Conservation (phyloP, 306 rosid genomes). For the Senna siamea region DNA sequence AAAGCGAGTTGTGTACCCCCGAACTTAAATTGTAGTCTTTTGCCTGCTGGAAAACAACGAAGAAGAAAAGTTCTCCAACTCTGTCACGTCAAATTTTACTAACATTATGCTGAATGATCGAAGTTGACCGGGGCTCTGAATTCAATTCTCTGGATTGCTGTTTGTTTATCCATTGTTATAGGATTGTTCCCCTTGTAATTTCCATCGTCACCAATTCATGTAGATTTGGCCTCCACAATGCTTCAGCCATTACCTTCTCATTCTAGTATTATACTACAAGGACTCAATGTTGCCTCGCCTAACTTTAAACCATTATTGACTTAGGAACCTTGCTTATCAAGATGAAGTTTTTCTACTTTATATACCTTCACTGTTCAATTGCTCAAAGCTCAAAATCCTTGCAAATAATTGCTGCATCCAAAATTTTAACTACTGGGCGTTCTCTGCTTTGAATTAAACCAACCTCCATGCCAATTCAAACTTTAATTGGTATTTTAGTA, state of each 20-base stretch:
- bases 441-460: background rate
- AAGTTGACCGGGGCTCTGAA: background rate
- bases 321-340: background rate
- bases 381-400: background rate
- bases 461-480: background rate
- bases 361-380: background rate
- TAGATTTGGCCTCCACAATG: background rate
- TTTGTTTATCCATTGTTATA: background rate
- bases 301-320: background rate
- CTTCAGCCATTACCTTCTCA: background rate
- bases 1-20: background rate
- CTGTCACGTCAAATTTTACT: background rate
- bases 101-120: background rate
- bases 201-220: background rate
- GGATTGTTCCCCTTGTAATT: background rate
- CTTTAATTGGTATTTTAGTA: background rate
- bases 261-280: background rate
- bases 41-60: conserved; percentile 13
- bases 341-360: background rate
- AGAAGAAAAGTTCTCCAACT: background rate
- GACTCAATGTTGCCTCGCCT: background rate
- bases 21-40: background rate
- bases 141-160: background rate
- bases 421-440: background rate
- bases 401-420: background rate